phyloP scores from a whole-genome alignment of 2,329 filamentous ascomycete species.

The Trichoderma semiorbis region DNA sequence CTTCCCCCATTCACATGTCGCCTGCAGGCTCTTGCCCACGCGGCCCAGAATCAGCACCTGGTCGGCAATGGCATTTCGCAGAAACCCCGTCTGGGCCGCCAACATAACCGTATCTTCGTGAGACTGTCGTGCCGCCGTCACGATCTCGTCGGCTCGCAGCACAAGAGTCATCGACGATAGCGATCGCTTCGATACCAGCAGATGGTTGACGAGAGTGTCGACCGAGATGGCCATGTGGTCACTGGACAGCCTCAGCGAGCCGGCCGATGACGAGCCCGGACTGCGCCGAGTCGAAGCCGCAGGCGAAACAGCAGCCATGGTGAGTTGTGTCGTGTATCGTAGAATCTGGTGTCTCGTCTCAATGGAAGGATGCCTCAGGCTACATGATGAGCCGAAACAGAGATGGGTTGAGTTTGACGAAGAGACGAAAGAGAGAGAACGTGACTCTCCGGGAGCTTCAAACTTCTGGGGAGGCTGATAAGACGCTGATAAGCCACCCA shows the following conservation, averaged over 20 bases:
- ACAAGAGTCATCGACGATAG: slow-evolving; percentile 80
- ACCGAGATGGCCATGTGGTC: slow-evolving; percentile 42
- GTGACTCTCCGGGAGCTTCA: background rate
- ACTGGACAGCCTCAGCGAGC: slow-evolving; percentile 33
- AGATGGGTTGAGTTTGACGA: background rate
- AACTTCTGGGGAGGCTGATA: background rate
- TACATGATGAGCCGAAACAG: background rate
- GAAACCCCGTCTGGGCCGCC: slow-evolving; percentile 64
- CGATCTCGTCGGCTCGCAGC: slow-evolving; percentile 81
- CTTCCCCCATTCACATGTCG: slow-evolving; percentile 56
- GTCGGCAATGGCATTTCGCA: slow-evolving; percentile 58
- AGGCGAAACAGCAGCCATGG: slow-evolving; percentile 33
- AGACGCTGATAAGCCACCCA: background rate
- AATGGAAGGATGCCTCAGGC: background rate
- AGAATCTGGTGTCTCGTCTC: background rate
- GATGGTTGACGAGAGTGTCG: slow-evolving; percentile 77
- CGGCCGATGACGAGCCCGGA: slow-evolving; percentile 33
- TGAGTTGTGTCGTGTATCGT: background rate
- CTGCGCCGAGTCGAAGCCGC: slow-evolving; percentile 36
- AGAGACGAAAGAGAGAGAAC: background rate
- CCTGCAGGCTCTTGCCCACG: slow-evolving; percentile 49
- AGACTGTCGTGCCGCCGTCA: slow-evolving; percentile 68
- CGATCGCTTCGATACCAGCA: slow-evolving; percentile 83
- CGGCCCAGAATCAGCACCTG: slow-evolving; percentile 52
- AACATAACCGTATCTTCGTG: slow-evolving; percentile 77